Base-by-base conservation (phyloP, 306 rosid genomes). In the Castanea crenata region DNA sequence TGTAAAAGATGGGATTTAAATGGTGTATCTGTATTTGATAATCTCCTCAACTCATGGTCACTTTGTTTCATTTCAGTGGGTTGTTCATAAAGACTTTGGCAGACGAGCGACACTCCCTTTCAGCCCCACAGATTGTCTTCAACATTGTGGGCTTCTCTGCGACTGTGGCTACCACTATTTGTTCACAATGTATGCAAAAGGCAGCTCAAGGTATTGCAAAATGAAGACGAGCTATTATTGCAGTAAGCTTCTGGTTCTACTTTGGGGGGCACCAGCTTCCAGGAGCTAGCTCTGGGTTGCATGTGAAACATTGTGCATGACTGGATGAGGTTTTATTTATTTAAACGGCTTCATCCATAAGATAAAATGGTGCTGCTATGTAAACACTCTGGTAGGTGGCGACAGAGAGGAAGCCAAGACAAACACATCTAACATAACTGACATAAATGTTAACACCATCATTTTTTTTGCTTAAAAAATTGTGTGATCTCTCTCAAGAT, bases 11-110 rank as follows among this genome's bases (percentile, higher is more conserved):
- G 5, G 82, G 67, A 78, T 63, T 38, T 51, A 71, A 59, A 52
- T 41, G 14, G 41, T 25, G 25, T 6, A 15, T 21, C 46, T 41
- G 25, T 51, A n/a, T 55, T 27, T 25, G 46, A 27, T 52, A 44
- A 38, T 56, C 54, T 55, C 56, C 44, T 73, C 46, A 38, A 76
- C 54, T 55, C 46, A 44, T 70, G 70, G 76, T 31, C 34, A 54
- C 75, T 32, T 71, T 78, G 51, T 52, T 73, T 70, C 8, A 6
- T 64, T 90, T 81, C 86, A 95, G 99, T 71, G 99, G 99, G 74
- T 90, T 88, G 78, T 74, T 95, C 72, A 90, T 95, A 81, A 73
- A 79, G 82, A 85, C 98, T 41, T 82, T 95, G 79, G 98, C 94
- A 15, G 81, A 91, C 31, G 82, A 89, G 57, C 78, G 70, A 58